phyloP scores from a whole-genome alignment of 768 basidiomycete genomes.

The Zangia roseola region DNA sequence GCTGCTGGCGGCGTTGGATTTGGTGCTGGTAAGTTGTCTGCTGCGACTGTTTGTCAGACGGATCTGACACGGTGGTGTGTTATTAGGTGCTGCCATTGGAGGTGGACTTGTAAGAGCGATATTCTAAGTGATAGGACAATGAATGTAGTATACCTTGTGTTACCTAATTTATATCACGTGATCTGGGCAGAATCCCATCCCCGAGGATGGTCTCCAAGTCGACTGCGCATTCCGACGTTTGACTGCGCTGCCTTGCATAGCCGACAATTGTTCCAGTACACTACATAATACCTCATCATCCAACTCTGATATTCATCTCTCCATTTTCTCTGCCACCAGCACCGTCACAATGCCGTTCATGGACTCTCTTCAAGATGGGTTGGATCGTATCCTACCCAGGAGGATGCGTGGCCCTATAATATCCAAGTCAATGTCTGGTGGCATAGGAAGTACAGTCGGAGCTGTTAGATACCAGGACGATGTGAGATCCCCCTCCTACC shows the following conservation, averaged over 20 bases:
- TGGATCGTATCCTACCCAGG: constrained; percentile 31
- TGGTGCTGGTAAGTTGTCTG: constrained; percentile 56
- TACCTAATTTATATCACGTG: constrained; percentile 29
- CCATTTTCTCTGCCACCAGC: background rate
- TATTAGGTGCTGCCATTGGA: constrained; percentile 49
- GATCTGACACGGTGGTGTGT: background rate
- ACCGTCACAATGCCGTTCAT: constrained; percentile 28
- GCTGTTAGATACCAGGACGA: constrained; percentile 68
- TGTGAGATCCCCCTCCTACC: constrained; percentile 46
- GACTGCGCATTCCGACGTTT: constrained; percentile 11
- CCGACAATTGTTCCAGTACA: constrained; percentile 4
- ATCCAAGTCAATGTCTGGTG: constrained; percentile 44
- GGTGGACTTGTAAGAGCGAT: constrained; percentile 49
- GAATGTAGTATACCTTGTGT: background rate
- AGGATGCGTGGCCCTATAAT: constrained; percentile 10
- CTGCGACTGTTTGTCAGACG: background rate
- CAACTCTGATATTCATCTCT: background rate
- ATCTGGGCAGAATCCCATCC: background rate
- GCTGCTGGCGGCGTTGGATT: constrained; percentile 74
- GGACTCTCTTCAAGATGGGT: constrained; percentile 28
- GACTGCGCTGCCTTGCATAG: constrained; percentile 11
- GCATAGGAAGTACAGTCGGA: constrained; percentile 59
- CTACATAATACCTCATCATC: background rate
- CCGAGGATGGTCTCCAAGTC: background rate
- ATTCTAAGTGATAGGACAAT: constrained; percentile 32